Evolutionary conservation across 2,329 filamentous ascomycete species (phyloP).

Genomic region (Leptographium flavum): DNA sequence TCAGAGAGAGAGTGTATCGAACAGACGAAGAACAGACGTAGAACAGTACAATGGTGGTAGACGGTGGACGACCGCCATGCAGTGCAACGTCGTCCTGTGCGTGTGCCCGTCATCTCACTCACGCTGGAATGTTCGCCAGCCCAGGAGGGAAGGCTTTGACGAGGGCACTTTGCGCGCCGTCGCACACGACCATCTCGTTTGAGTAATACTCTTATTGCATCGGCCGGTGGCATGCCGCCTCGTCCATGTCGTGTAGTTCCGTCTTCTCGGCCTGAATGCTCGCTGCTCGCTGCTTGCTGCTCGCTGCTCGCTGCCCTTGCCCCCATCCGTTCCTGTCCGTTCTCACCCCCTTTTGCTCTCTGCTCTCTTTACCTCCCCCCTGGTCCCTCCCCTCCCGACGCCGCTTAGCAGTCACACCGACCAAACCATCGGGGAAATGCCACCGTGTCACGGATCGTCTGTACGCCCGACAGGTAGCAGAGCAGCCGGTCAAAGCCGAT

Average conservation of each 20-base stretch:
- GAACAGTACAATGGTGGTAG: too few species aligned
- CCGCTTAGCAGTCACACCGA: constrained; percentile 40
- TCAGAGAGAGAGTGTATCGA: neutral
- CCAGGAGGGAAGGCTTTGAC: constrained; percentile 26
- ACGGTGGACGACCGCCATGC: neutral
- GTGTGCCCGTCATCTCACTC: too few species aligned
- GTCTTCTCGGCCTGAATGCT: too few species aligned
- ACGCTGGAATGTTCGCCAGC: too few species aligned
- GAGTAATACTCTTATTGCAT: neutral
- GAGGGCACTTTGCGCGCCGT: neutral
- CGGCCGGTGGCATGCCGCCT: too few species aligned
- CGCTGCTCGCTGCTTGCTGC: too few species aligned
- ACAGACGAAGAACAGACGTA: neutral
- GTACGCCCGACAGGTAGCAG: constrained; percentile 68
- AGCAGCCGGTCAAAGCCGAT: constrained; percentile 79
- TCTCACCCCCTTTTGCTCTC: neutral
- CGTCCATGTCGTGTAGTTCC: too few species aligned
- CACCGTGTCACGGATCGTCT: constrained; percentile 73
- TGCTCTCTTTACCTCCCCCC: neutral
- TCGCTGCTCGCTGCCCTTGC: too few species aligned
- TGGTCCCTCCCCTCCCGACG: neutral
- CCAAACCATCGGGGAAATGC: constrained; percentile 67
- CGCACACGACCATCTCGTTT: neutral
- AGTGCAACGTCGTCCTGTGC: too few species aligned
- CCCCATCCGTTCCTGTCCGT: too few species aligned